These are phyloP conservation scores for Crucibulum laeve DNA, from an alignment of 768 basidiomycete genomes.

Conservation along the genomic window DNA sequence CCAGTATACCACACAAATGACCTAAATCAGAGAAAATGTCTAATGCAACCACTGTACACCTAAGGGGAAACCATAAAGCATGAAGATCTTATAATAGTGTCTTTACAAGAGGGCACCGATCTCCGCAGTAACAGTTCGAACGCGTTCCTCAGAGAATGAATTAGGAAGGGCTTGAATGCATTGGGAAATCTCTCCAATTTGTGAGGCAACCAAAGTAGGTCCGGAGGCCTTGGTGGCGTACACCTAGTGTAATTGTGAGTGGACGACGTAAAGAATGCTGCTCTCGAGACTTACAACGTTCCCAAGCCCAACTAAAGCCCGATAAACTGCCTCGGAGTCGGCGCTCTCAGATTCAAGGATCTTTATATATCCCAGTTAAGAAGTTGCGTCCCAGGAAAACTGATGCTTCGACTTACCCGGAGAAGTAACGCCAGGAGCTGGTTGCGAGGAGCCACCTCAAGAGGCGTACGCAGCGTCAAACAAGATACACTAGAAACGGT, in stretches of 20 bases:
- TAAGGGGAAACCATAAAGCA: too few species aligned
- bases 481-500: constrained; percentile 58
- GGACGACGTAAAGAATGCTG: neutral
- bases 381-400: neutral
- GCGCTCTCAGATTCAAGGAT: constrained; percentile 42
- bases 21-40: too few species aligned
- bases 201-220: constrained; percentile 29
- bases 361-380: too few species aligned
- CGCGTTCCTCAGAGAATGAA: constrained; percentile 55
- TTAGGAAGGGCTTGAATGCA: constrained; percentile 33
- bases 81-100: too few species aligned
- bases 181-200: constrained; percentile 35
- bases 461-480: constrained; percentile 37
- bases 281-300: constrained; percentile 49
- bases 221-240: constrained; percentile 38
- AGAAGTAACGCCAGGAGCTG: constrained; percentile 41
- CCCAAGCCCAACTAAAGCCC: constrained; percentile 67
- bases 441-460: constrained; percentile 33
- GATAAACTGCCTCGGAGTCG: constrained; percentile 70
- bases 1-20: neutral
- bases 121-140: constrained; percentile 46
- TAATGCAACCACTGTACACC: neutral
- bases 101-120: constrained; percentile 38
- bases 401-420: constrained; percentile 30
- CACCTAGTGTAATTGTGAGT: constrained; percentile 34